Conservation (phyloP, 2,329 filamentous ascomycete species). For the Chaetomium olivaceum region DNA sequence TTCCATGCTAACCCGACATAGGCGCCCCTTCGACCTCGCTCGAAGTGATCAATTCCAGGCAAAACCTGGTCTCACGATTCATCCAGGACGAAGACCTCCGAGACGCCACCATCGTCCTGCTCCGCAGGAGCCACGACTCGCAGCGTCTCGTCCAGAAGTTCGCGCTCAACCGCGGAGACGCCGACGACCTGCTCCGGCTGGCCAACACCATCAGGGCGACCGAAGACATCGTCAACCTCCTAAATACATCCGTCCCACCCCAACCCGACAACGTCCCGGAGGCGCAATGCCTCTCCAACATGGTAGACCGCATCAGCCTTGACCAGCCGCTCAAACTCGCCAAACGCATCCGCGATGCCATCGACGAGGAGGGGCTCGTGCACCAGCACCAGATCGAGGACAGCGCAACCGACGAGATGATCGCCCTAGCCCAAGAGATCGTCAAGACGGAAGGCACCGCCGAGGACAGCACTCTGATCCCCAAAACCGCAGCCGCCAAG, state of each 20-base stretch:
- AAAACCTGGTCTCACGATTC: slow-evolving; percentile 80
- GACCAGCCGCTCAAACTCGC: slow-evolving; percentile 69
- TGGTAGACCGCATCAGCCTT: slow-evolving; percentile 64
- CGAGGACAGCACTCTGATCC: slow-evolving; percentile 55
- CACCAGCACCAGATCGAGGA: slow-evolving; percentile 78
- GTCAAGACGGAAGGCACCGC: slow-evolving; percentile 64
- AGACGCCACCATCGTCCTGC: slow-evolving; percentile 66
- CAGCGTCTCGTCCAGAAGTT: slow-evolving; percentile 93
- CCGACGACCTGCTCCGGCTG: slow-evolving; percentile 84
- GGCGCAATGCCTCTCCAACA: slow-evolving; percentile 43
- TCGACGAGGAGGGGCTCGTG: slow-evolving; percentile 89
- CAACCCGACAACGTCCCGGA: slow-evolving; percentile 2
- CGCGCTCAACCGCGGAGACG: slow-evolving; percentile 84
- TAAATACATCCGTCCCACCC: slow-evolving; percentile 35
- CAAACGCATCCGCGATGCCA: slow-evolving; percentile 69
- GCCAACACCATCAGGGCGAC: slow-evolving; percentile 79
- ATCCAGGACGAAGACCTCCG: slow-evolving; percentile 66
- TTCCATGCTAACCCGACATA: slow-evolving; percentile 21
- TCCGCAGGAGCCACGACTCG: slow-evolving; percentile 79
- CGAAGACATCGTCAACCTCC: slow-evolving; percentile 59
- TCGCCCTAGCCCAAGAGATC: slow-evolving; percentile 72
- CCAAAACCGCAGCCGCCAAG: slow-evolving; percentile 46
- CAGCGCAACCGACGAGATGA: slow-evolving; percentile 67
- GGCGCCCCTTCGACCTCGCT: slow-evolving; percentile 83
- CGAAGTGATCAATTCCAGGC: slow-evolving; percentile 71